Evolutionary conservation across 2,329 filamentous ascomycete genomes (phyloP).

Genomic region (Alternaria brassicae): DNA sequence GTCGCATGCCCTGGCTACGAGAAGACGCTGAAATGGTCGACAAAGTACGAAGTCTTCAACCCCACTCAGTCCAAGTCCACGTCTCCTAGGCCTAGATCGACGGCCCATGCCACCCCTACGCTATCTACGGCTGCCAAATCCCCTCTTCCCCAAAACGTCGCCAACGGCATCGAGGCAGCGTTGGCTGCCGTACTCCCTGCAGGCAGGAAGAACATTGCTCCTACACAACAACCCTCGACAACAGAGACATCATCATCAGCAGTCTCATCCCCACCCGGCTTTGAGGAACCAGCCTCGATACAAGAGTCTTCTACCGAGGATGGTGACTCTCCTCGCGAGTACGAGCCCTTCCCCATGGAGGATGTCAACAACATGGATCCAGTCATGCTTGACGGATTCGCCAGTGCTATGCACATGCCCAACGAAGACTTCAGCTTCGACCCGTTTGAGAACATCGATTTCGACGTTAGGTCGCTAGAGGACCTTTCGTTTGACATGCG

Average conservation of each 20-base stretch:
- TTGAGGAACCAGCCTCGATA: conserved; percentile 26
- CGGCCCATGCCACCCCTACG: conserved; percentile 16
- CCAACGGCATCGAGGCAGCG: conserved; percentile 43
- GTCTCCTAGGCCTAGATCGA: conserved; percentile 22
- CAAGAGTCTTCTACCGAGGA: conserved; percentile 38
- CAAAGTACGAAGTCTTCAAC: conserved; percentile 57
- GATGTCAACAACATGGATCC: conserved; percentile 34
- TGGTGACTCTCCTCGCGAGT: conserved; percentile 31
- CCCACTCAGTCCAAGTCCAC: conserved; percentile 38
- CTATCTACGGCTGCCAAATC: conserved; percentile 14
- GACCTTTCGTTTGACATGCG: conserved; percentile 31
- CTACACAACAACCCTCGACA: conserved; percentile 16
- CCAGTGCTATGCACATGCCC: conserved; percentile 29
- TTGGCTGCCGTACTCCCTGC: conserved; percentile 47
- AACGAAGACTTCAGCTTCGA: conserved; percentile 38
- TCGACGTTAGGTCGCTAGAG: conserved; percentile 31
- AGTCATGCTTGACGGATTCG: conserved; percentile 34
- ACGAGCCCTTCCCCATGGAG: conserved; percentile 37
- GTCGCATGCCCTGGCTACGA: conserved; percentile 57
- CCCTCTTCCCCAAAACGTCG: conserved; percentile 40
- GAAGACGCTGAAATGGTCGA: conserved; percentile 58
- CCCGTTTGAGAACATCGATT: conserved; percentile 37
- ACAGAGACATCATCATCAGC: conserved; percentile 30
- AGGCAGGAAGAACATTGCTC: conserved; percentile 32
- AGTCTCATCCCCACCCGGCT: conserved; percentile 25